Conservation (phyloP, 306 rosid species). For the Carpinus viminea region DNA sequence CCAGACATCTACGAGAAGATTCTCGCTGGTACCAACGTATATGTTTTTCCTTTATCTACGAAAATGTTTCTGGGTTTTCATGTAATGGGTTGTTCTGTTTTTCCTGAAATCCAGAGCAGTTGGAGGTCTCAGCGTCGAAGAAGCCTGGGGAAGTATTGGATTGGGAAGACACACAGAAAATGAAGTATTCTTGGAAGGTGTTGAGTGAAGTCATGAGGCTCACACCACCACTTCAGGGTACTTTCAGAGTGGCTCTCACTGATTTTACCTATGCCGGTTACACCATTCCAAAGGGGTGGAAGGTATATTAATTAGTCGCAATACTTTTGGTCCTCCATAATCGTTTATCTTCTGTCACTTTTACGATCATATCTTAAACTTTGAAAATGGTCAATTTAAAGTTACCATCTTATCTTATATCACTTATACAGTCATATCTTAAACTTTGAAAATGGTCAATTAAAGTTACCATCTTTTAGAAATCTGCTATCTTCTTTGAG, state of each 20-base stretch:
- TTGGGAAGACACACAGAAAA: conserved; percentile 41
- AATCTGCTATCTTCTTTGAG: no score
- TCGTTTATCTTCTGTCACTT: no score
- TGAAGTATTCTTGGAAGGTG: conserved; percentile 53
- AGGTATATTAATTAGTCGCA: conserved; percentile 28
- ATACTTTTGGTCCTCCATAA: no score
- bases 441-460: no score
- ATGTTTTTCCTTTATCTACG: neutral
- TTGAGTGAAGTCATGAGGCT: conserved; percentile 46
- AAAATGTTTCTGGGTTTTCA: no score
- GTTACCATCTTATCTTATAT: no score
- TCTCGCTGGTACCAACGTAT: conserved; percentile 33
- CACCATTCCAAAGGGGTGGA: conserved; percentile 53
- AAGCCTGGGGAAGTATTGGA: conserved; percentile 28
- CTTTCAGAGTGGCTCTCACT: conserved; percentile 36
- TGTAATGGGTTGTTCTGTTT: no score
- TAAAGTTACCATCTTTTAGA: no score
- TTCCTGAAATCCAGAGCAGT: conserved; percentile 29
- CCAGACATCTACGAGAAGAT: conserved; percentile 59
- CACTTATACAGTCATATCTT: no score
- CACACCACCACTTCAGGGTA: conserved; percentile 42
- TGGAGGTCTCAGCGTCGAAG: conserved; percentile 26
- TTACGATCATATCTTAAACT: no score
- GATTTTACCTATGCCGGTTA: conserved; percentile 37
- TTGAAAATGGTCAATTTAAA: no score